Evolutionary conservation across 805 yeast genomes (phyloP).

Genomic region (Kluyveromyces siamensis): DNA sequence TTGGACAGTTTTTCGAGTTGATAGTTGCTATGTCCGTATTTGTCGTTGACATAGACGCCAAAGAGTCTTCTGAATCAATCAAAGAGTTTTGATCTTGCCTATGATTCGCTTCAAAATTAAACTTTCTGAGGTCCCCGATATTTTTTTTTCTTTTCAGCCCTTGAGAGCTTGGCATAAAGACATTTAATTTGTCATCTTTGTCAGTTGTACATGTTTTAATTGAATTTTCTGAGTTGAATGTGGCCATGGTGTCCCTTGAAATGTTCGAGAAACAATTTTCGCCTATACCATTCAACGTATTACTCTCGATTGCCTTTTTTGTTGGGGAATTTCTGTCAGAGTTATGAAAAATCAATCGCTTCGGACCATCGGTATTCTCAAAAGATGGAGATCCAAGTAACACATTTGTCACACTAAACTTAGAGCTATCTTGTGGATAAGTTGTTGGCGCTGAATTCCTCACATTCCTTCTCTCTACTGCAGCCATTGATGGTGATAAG

Average conservation of each 20-base stretch:
- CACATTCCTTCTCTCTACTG: slow-evolving; percentile 16
- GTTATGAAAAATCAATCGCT: slow-evolving; percentile 7
- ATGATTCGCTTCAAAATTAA: slow-evolving; percentile 26
- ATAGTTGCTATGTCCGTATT: not conserved
- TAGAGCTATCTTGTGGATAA: slow-evolving; percentile 4
- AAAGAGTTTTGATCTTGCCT: not conserved
- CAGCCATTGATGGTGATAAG: slow-evolving; percentile 18
- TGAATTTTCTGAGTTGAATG: slow-evolving; percentile 1
- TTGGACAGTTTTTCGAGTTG: not conserved
- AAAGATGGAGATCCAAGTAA: not conserved
- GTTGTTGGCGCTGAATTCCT: slow-evolving; percentile 15
- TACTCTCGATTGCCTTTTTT: not conserved
- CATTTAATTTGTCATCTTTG: not conserved
- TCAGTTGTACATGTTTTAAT: not conserved
- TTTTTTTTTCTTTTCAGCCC: slow-evolving; percentile 43
- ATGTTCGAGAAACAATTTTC: not conserved
- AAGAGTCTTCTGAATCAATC: not conserved
- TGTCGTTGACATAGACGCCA: not conserved
- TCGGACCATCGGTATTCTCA: slow-evolving; percentile 2
- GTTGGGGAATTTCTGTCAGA: slow-evolving; percentile 1
- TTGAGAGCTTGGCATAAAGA: slow-evolving; percentile 2
- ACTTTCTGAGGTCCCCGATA: slow-evolving; percentile 39
- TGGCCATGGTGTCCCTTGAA: not conserved
- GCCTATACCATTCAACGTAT: not conserved
- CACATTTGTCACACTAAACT: slow-evolving; percentile 6